Evolutionary conservation across 2,329 filamentous ascomycete genomes (phyloP).

Genomic region (Curvularia sp.): DNA sequence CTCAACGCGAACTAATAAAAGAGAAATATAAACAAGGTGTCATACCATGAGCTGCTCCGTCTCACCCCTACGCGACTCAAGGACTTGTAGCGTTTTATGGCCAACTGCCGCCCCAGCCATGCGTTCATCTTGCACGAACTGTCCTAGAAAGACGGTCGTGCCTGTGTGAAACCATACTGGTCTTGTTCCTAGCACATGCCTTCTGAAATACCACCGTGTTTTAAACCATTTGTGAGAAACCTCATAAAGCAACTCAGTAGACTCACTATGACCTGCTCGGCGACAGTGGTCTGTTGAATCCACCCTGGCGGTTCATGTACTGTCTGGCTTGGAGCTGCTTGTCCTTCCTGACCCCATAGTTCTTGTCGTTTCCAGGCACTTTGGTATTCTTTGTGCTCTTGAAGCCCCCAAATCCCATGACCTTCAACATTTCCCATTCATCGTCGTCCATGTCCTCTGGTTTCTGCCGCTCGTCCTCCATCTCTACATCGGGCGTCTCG

Average conservation of each 20-base stretch:
- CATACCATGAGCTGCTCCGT: constrained; percentile 15
- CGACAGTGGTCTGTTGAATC: constrained; percentile 80
- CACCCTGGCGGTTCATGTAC: constrained; percentile 89
- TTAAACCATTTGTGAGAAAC: neutral
- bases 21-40: neutral
- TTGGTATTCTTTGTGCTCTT: constrained; percentile 87
- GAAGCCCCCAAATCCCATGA: constrained; percentile 92
- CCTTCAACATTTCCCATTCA: constrained; percentile 76
- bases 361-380: constrained; percentile 80
- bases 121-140: too few relatives aligned
- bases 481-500: constrained; percentile 35
- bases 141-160: neutral
- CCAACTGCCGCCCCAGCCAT: neutral
- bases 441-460: constrained; percentile 63
- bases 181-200: neutral
- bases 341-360: constrained; percentile 83
- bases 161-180: neutral
- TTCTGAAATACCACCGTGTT: neutral
- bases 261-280: constrained; percentile 31
- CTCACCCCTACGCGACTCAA: neutral
- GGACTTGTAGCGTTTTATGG: neutral
- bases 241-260: neutral
- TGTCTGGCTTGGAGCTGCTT: constrained; percentile 95
- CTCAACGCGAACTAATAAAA: neutral
- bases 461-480: constrained; percentile 37